Evolutionary conservation across 257 asterid species (phyloP).

Genomic region (Jaltomata sinuosa): DNA sequence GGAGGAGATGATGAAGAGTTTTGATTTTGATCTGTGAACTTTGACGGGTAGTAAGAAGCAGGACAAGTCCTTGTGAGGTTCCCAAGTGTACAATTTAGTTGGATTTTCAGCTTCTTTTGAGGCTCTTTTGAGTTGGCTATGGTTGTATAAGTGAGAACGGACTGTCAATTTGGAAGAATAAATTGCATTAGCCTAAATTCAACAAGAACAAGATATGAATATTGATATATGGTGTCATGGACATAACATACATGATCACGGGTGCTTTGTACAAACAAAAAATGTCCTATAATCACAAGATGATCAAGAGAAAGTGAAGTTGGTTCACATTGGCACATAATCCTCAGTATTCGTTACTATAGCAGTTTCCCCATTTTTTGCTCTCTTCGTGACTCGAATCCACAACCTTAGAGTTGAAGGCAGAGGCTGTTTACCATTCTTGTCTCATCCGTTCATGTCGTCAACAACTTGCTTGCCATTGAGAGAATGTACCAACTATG

Average conservation of each 20-base stretch:
- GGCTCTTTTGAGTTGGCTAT: not conserved
- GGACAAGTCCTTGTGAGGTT: conserved; percentile 17
- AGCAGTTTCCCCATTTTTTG: not conserved
- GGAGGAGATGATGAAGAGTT: not conserved
- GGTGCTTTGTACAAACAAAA: not conserved
- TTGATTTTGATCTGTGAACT: not conserved
- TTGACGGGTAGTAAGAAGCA: conserved; percentile 26
- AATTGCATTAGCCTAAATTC: not conserved
- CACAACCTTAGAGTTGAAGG: too few species aligned
- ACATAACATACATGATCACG: not conserved
- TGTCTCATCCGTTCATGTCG: not conserved
- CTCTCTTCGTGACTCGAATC: too few species aligned
- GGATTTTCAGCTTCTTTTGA: conserved; percentile 8
- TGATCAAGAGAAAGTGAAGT: not conserved
- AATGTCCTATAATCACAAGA: not conserved
- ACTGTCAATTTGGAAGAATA: conserved; percentile 22
- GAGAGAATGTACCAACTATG: too few species aligned
- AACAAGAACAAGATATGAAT: not conserved
- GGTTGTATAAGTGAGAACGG: not conserved
- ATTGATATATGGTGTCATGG: not conserved
- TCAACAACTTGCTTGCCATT: too few species aligned
- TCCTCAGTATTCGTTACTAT: not conserved
- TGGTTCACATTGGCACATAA: not conserved
- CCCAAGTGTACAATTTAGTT: conserved; percentile 25
- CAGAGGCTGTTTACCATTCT: not conserved